Percentiles rank a stretch among this genome's conserved stretches.
phyloP scores from a whole-genome alignment of 768 basidiomycete genomes.

The Tephrocybe sp. region DNA sequence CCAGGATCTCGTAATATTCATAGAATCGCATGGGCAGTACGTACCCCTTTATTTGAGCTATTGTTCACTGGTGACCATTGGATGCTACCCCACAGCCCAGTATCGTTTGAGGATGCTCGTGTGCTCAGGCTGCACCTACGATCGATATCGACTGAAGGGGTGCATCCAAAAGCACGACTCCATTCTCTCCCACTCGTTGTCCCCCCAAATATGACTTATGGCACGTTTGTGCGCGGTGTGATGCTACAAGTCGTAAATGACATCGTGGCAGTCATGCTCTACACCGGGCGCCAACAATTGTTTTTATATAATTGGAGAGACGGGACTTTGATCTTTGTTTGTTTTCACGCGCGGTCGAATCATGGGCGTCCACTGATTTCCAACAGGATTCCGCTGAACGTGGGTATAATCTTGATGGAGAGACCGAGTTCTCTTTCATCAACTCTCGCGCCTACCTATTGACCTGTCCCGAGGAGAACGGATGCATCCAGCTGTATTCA shows the following conservation, averaged over 20 bases:
- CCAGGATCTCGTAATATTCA: conserved; percentile 52
- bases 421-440: conserved; percentile 48
- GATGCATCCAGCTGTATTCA: conserved; percentile 43
- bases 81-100: conserved; percentile 4
- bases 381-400: conserved; percentile 3
- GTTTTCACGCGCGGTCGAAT: background rate
- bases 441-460: conserved; percentile 43
- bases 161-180: conserved; percentile 41
- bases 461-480: conserved; percentile 29
- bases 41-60: too few species aligned
- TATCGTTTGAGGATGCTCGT: conserved; percentile 7
- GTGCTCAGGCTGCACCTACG: conserved; percentile 36
- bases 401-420: conserved; percentile 20
- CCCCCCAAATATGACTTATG: conserved; percentile 20
- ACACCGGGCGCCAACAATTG: conserved; percentile 25
- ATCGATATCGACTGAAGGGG: conserved; percentile 39
- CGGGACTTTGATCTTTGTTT: conserved; percentile 15
- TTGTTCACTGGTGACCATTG: background rate
- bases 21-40: conserved; percentile 22
- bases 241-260: conserved; percentile 56
- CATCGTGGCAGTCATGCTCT: conserved; percentile 47
- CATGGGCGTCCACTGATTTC: too few species aligned
- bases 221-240: conserved; percentile 24
- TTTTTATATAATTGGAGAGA: conserved; percentile 24
- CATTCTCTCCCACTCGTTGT: conserved; percentile 27